Evolutionary conservation across 2,329 filamentous ascomycete species (phyloP), one percentile per base, ranked within the genome.

Genomic region (Hymenoscyphus repandus): DNA sequence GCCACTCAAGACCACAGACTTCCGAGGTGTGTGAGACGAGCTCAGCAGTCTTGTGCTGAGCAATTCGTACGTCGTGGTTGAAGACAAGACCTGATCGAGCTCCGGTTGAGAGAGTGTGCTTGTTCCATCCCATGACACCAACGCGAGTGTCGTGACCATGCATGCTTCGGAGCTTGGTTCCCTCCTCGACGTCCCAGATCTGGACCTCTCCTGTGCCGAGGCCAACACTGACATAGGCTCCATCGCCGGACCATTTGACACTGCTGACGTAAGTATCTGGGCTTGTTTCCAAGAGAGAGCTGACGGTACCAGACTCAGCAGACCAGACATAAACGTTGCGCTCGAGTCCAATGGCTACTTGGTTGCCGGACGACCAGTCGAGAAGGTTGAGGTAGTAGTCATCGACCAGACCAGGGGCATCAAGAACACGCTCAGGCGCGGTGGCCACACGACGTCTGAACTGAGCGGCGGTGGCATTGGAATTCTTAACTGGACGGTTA

Each of bases 301-400:
- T 88, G 55, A 99, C 93, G 13, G 85, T 83, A 53, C 93, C 93
- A 65, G 90, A 86, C 60, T 97, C 93, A 12, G 93, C 93, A 33
- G 93, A 97, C 93, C 93, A 99, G 62, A 99, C 88, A 65, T 99
- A 99, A 62, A 99, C 93, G 61, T 86, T 95, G 60, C 92, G 90
- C 75, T 97, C 93, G 11, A 99, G 83, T 51, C 92, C 93, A 67
- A 99, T 97, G 44, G 93, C 93, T 49, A 99, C 92, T 71, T 99
- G 93, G 76, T 99, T 99, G 54, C 88, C 86, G 6, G 90, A 93
- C 67, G 91, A 96, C 93, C 93, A 99, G 75, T 99, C 93, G 22
- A 99, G 83, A 36, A 99, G 79, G 76, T 99, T 99, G 63, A 99
- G 86, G 70, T 99, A 99, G 79, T 97, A 99, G 74, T 99, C 93